Evolutionary conservation across 2,329 filamentous ascomycete species (phyloP).

Genomic region (Alternaria triticina): DNA sequence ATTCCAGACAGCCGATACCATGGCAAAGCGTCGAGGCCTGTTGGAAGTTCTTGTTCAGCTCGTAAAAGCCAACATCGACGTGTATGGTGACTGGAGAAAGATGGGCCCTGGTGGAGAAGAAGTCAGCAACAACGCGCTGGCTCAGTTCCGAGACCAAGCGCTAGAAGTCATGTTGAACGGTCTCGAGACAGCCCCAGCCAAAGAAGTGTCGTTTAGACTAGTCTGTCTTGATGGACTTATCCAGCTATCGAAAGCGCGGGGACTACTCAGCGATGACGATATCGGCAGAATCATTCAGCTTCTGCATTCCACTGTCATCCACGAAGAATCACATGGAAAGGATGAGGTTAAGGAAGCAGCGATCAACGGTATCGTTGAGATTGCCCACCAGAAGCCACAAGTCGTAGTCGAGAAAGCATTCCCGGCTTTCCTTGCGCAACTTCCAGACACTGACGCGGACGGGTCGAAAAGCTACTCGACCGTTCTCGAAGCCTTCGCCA

Average conservation of each 20-base stretch:
- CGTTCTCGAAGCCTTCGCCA: slow-evolving; percentile 68
- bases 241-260: slow-evolving; percentile 51
- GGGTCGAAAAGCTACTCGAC: slow-evolving; percentile 57
- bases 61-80: slow-evolving; percentile 62
- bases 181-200: slow-evolving; percentile 52
- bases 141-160: slow-evolving; percentile 50
- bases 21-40: slow-evolving; percentile 67
- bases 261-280: slow-evolving; percentile 51
- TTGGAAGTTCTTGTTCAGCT: slow-evolving; percentile 66
- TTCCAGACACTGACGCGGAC: slow-evolving; percentile 64
- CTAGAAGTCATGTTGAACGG: slow-evolving; percentile 52
- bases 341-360: slow-evolving; percentile 65
- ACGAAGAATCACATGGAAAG: slow-evolving; percentile 62
- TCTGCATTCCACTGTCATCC: slow-evolving; percentile 66
- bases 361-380: slow-evolving; percentile 63
- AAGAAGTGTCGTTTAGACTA: slow-evolving; percentile 59
- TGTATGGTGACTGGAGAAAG: slow-evolving; percentile 63
- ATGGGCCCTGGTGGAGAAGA: slow-evolving; percentile 46
- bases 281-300: slow-evolving; percentile 62
- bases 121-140: slow-evolving; percentile 45
- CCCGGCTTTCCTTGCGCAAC: slow-evolving; percentile 68
- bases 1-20: slow-evolving; percentile 66
- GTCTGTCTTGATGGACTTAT: slow-evolving; percentile 54
- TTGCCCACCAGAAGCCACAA: slow-evolving; percentile 67
- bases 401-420: slow-evolving; percentile 70